Base-by-base conservation (phyloP, 2,329 filamentous ascomycete species). In the Ceratocystiopsis minuta region DNA sequence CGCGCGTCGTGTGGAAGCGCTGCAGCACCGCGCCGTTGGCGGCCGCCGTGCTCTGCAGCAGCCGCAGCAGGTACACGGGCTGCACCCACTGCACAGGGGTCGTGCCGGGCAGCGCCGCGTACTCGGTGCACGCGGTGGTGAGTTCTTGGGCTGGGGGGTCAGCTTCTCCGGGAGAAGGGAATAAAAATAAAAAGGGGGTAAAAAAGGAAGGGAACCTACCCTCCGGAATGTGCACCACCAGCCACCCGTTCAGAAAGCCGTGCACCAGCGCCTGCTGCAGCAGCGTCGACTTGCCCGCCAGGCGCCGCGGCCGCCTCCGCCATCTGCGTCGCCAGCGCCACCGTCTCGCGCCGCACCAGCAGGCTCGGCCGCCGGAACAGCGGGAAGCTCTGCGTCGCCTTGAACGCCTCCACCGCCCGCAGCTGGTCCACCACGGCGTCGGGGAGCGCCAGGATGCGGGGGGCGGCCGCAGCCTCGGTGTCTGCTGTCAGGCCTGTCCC, bases 141-240 rank as follows among this genome's bases (percentile, higher is more conserved):
- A 95, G 65, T 43, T 94, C 87, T 54, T 87, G 78, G 42, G 75
- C 88, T 84, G 51, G 24, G 47, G 16, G 39, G 18, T 24, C 17
- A 17, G 39, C n/a, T n/a, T n/a, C n/a, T 7, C 16, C 12, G 16
- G n/a, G 11, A 37, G 14, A 24, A 16, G 10, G 40, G 35, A 13
- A 18, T 32, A 10, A 18, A 36, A 28, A 32, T 28, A 16, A 32
- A 32, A 11, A 14, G 32, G 33, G 13, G 14, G 33, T 11, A 18
- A 16, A 32, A 28, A 20, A 28, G 15, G 3, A 24, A 34, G 35
- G 33, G 36, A 16, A 53, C 68, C 52, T 66, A 92, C 87, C 81
- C 63, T 98, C 86, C 34, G 90, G 87, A 40, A 96, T 70, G 54
- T 83, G 80, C 45, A 98, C 69, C 38, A 96, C 86, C 37, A 94